Evolutionary conservation across 495 filamentous ascomycete genomes (phyloP).

Genomic region (Xylaria cubensis): DNA sequence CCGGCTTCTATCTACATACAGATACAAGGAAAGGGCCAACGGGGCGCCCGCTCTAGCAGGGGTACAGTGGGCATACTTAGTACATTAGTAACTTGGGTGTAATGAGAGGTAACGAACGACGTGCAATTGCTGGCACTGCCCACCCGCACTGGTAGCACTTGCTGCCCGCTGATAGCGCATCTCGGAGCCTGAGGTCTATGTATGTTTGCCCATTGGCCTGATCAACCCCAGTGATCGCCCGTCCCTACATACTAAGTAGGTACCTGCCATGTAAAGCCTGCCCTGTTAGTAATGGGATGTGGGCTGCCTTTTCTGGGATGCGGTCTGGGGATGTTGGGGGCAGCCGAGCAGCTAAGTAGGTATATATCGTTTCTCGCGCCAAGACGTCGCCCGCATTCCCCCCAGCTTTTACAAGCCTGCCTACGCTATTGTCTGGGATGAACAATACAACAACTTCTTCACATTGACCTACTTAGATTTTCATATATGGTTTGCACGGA

Average conservation of each 20-base stretch:
- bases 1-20: conserved; percentile 3
- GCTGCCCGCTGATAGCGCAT: conserved; percentile 20
- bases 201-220: conserved; percentile 12
- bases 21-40: neutral
- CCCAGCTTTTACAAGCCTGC: conserved; percentile 18
- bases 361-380: conserved; percentile 8
- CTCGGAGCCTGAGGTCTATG: neutral
- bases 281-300: neutral
- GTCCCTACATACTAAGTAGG: neutral
- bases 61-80: neutral
- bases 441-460: neutral
- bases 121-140: conserved; percentile 12
- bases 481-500: neutral
- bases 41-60: neutral
- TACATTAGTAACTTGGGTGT: neutral
- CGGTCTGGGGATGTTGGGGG: conserved; percentile 16
- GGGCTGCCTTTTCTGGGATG: conserved; percentile 14
- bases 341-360: conserved; percentile 1
- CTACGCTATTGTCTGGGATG: no score
- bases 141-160: neutral
- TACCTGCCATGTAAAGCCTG: neutral
- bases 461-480: neutral
- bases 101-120: neutral
- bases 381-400: neutral
- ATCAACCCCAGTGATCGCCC: neutral